Percentiles rank a stretch among this genome's conserved stretches.
Conservation (phyloP, 2,329 filamentous ascomycete genomes). For the Trichoderma afroharzianum region DNA sequence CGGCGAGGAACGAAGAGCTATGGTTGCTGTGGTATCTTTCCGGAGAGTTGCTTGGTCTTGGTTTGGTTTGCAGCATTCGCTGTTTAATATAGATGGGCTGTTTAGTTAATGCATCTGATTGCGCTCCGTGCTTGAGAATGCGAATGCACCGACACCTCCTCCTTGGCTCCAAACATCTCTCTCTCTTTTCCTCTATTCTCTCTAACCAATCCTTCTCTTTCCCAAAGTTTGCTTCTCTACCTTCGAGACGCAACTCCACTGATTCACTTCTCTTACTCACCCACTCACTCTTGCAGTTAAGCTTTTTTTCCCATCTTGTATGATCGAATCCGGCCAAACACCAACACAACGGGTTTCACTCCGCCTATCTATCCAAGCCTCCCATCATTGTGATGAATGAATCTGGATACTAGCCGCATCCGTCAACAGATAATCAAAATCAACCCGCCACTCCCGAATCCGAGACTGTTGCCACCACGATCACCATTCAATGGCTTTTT, state of each 20-base stretch:
- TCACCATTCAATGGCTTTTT: conserved; percentile 32
- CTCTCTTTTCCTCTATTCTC: neutral
- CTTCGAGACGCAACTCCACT: neutral
- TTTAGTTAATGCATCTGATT: neutral
- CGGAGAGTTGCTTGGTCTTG: neutral
- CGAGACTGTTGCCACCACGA: neutral
- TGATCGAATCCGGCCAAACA: conserved; percentile 13
- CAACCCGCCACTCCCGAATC: conserved; percentile 5
- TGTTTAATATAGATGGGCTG: conserved; percentile 1
- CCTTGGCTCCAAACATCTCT: neutral
- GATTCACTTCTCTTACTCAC: neutral
- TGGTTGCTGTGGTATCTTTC: conserved; percentile 18
- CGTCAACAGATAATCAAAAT: neutral
- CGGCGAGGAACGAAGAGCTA: conserved; percentile 13
- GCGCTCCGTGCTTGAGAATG: conserved; percentile 8
- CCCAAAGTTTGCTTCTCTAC: neutral
- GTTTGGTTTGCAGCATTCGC: neutral
- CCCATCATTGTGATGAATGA: conserved; percentile 6
- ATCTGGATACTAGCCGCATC: conserved; percentile 15
- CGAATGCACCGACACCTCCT: neutral
- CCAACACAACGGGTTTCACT: neutral
- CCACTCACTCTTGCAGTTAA: neutral
- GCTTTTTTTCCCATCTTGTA: neutral
- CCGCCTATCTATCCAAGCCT: neutral
- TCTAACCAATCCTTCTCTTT: neutral